These are phyloP conservation scores for Parsonsia alboflavescens DNA, from an alignment of 257 asterid species.

Conservation along the genomic window DNA sequence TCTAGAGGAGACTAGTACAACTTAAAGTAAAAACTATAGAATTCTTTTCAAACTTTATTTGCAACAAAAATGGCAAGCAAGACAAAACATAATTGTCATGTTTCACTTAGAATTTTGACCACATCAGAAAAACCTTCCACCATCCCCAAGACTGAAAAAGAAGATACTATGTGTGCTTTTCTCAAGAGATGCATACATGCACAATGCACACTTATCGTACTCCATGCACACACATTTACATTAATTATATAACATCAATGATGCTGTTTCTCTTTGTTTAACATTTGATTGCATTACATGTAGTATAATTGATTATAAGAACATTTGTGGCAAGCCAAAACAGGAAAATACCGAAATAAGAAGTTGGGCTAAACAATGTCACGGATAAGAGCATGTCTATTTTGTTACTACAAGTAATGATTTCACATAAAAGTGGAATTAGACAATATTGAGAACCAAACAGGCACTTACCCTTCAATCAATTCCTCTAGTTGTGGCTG, in stretches of 20 bases:
- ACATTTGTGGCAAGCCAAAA: not conserved
- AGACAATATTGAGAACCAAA: not conserved
- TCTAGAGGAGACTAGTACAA: not conserved
- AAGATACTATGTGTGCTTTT: not conserved
- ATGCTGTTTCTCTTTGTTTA: not conserved
- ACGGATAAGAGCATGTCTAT: not conserved
- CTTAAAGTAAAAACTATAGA: not conserved
- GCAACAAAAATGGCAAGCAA: not conserved
- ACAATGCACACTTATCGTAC: not conserved
- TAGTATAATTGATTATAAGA: not conserved
- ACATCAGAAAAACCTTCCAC: not conserved
- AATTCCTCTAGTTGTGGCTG: conserved; percentile 97
- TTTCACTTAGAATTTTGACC: not conserved
- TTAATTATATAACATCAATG: not conserved
- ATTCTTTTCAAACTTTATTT: not conserved
- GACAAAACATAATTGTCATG: not conserved
- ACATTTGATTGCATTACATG: not conserved
- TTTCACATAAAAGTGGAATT: not conserved
- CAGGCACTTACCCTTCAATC: conserved; percentile 68
- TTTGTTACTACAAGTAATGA: not conserved
- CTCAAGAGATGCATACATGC: not conserved
- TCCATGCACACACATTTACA: not conserved
- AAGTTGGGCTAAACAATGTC: not conserved
- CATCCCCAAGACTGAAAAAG: not conserved
- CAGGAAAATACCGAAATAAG: not conserved